Percentiles rank a stretch among this genome's conserved stretches.
These are phyloP conservation scores for Penicillium sp. DNA, from an alignment of 2,329 filamentous ascomycete genomes.

Conservation along the genomic window DNA sequence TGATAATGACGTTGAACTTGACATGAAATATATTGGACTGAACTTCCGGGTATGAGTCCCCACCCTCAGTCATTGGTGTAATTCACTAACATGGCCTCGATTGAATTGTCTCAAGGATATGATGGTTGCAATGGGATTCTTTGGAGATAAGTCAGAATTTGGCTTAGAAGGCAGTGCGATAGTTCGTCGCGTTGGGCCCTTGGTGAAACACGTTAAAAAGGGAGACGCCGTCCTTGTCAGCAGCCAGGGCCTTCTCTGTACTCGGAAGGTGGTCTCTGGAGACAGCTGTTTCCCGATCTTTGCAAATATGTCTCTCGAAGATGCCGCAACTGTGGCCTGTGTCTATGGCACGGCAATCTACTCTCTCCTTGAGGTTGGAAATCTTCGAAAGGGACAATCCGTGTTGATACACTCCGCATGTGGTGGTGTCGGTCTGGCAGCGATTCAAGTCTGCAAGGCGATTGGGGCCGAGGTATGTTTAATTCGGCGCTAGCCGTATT, in stretches of 20 bases:
- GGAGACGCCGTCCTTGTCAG: slow-evolving; percentile 23
- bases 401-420: slow-evolving; percentile 25
- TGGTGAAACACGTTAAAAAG: slow-evolving; percentile 22
- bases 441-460: slow-evolving; percentile 20
- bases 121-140: slow-evolving; percentile 34
- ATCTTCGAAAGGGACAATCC: not conserved
- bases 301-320: slow-evolving; percentile 9
- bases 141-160: slow-evolving; percentile 20
- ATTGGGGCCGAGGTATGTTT: not conserved
- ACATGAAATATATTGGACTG: slow-evolving; percentile 25
- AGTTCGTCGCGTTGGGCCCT: slow-evolving; percentile 26
- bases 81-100: no score
- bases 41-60: slow-evolving; percentile 30
- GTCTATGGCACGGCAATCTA: slow-evolving; percentile 20
- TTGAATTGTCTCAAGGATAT: slow-evolving; percentile 21
- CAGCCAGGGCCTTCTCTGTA: no score
- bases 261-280: not conserved
- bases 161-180: slow-evolving; percentile 34
- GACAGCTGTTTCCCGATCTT: slow-evolving; percentile 3
- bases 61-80: not conserved
- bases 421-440: slow-evolving; percentile 24
- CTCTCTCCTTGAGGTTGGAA: slow-evolving; percentile 21
- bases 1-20: not conserved
- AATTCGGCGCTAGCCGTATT: no score
- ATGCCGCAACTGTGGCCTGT: slow-evolving; percentile 17